Conservation (phyloP, 75 land plant genomes). For the Azolla pinnata region DNA sequence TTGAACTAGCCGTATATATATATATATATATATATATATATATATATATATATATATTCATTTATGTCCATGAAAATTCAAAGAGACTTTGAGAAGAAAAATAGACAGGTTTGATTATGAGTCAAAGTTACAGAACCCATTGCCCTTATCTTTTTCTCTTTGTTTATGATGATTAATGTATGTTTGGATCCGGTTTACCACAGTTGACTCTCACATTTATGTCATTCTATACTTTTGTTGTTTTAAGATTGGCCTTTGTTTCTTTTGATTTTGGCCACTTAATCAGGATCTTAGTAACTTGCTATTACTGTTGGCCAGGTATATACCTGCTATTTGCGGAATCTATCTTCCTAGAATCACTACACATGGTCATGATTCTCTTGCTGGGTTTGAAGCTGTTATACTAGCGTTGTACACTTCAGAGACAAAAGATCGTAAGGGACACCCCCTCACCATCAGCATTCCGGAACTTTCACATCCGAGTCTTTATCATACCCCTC, state of each 20-base stretch:
- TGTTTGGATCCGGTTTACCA: not conserved
- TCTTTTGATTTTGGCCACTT: not conserved
- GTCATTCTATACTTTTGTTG: not conserved
- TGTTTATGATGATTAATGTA: not conserved
- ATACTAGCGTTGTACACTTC: conserved; percentile 53
- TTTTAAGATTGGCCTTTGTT: not conserved
- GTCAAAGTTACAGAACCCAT: no score
- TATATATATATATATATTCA: not conserved
- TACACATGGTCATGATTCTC: conserved; percentile 27
- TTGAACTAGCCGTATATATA: not conserved
- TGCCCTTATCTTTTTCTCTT: not conserved
- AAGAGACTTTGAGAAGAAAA: no score
- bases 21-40: conserved; percentile 4
- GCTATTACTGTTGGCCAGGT: conserved; percentile 3
- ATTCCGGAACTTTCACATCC: conserved; percentile 72
- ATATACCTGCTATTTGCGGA: conserved; percentile 26
- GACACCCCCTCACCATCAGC: conserved; percentile 46
- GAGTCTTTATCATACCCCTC: conserved; percentile 78
- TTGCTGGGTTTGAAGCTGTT: conserved; percentile 88
- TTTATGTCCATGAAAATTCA: not conserved
- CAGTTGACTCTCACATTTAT: not conserved
- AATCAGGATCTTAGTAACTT: not conserved
- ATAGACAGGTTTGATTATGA: no score
- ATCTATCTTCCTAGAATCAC: conserved; percentile 59
- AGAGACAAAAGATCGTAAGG: conserved; percentile 54